These are phyloP conservation scores for Acer negundo DNA, from an alignment of 345 rosid genomes.

Conservation along the genomic window DNA sequence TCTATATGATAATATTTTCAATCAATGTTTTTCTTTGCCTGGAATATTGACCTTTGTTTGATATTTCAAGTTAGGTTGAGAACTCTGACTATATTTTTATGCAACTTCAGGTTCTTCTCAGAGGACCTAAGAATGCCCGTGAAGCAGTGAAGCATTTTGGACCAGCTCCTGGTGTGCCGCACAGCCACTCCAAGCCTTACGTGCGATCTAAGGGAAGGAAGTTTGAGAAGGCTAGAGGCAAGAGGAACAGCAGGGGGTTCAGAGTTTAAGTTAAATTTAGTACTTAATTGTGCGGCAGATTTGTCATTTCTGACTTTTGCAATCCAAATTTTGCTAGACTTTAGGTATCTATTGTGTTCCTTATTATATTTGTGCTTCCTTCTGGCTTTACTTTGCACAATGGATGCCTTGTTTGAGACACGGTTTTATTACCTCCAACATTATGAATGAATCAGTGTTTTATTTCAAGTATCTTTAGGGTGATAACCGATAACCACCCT, in stretches of 20 bases:
- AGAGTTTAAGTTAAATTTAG: slow-evolving; percentile 46
- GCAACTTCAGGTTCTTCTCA: slow-evolving; percentile 65
- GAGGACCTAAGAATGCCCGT: slow-evolving; percentile 95
- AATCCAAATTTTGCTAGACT: slow-evolving; percentile 44
- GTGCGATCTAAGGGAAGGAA: slow-evolving; percentile 90
- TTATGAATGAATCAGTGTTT: neutral
- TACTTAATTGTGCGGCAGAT: slow-evolving; percentile 24
- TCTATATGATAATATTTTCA: neutral
- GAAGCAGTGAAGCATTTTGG: slow-evolving; percentile 99
- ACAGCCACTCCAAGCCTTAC: slow-evolving; percentile 87
- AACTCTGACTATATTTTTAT: neutral
- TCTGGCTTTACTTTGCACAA: neutral
- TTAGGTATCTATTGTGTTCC: slow-evolving; percentile 26
- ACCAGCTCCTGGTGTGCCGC: slow-evolving; percentile 97
- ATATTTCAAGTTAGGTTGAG: no score
- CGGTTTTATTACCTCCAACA: neutral
- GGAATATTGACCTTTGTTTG: neutral
- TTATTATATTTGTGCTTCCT: slow-evolving; percentile 15
- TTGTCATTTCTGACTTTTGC: slow-evolving; percentile 25
- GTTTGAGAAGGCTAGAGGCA: slow-evolving; percentile 91
- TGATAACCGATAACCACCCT: neutral
- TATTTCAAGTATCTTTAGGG: neutral
- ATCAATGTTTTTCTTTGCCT: no score
- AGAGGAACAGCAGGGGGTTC: slow-evolving; percentile 80
- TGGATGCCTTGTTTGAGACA: slow-evolving; percentile 19